A percentile compares a stretch with the other conserved stretches of the same genome.
Evolutionary conservation across 805 yeast species (phyloP).

Genomic region (Cyberlindnera amylophila): DNA sequence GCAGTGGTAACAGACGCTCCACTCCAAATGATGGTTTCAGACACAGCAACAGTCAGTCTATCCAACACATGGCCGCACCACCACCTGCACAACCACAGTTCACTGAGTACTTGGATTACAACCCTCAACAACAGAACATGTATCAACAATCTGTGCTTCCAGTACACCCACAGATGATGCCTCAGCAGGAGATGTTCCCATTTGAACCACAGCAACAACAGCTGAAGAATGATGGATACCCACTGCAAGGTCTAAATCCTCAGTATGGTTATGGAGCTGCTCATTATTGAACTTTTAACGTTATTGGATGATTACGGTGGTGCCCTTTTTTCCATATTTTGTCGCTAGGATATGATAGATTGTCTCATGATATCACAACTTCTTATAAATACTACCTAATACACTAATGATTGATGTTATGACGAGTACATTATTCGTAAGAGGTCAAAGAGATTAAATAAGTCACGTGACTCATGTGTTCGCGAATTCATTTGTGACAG

Average conservation of each 20-base stretch:
- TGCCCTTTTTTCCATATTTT: too few relatives aligned
- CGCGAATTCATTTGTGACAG: too few relatives aligned
- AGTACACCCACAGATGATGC: background rate
- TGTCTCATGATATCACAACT: background rate
- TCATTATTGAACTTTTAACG: slow-evolving; percentile 5
- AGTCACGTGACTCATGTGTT: too few relatives aligned
- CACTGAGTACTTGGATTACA: slow-evolving; percentile 3
- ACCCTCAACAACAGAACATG: slow-evolving; percentile 1
- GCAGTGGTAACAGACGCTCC: slow-evolving; percentile 12
- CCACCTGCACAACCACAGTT: slow-evolving; percentile 12
- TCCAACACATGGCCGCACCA: slow-evolving; percentile 2
- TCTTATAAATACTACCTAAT: slow-evolving; percentile 6
- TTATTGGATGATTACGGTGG: background rate
- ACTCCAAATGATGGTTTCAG: slow-evolving; percentile 9
- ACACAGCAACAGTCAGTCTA: slow-evolving; percentile 1
- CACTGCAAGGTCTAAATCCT: slow-evolving; percentile 5
- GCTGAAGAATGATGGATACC: slow-evolving; percentile 3
- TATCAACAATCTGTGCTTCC: slow-evolving; percentile 1
- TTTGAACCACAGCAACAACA: slow-evolving; percentile 6
- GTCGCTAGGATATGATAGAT: background rate
- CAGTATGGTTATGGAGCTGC: slow-evolving; percentile 10
- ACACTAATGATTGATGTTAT: slow-evolving; percentile 9
- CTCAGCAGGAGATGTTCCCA: slow-evolving; percentile 10
- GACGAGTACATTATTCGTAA: too few relatives aligned
- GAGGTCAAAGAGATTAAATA: too few relatives aligned